These are phyloP conservation scores for Aspergillus leporis DNA, from an alignment of 495 filamentous ascomycete species.

Conservation along the genomic window DNA sequence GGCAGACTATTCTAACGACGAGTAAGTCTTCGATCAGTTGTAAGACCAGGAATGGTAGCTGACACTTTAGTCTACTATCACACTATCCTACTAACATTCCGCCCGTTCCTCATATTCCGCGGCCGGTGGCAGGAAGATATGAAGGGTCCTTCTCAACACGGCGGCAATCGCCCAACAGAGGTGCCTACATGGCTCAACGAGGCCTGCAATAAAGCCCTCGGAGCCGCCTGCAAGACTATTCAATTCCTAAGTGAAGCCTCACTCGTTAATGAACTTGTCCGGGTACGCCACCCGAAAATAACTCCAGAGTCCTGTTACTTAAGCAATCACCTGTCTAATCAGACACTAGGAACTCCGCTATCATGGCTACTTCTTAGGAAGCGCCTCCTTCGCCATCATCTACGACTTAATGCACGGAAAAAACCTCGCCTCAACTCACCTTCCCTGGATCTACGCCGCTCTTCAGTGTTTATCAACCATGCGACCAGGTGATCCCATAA, in stretches of 20 bases:
- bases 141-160: conserved; percentile 19
- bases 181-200: conserved; percentile 45
- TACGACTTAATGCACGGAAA: conserved; percentile 44
- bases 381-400: conserved; percentile 39
- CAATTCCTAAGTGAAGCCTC: conserved; percentile 39
- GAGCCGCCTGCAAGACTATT: conserved; percentile 39
- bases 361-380: conserved; percentile 42
- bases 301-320: not conserved
- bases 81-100: conserved; percentile 42
- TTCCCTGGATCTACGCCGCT: conserved; percentile 43
- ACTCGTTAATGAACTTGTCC: conserved; percentile 35
- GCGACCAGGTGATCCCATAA: conserved; percentile 31
- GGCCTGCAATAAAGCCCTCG: conserved; percentile 41
- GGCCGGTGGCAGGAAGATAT: conserved; percentile 39
- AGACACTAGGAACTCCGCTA: conserved; percentile 38
- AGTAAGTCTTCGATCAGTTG: conserved; percentile 24
- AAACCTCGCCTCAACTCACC: conserved; percentile 30
- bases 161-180: conserved; percentile 23
- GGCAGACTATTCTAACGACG: conserved; percentile 37
- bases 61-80: conserved; percentile 40
- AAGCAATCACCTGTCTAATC: not conserved
- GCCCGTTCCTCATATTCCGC: conserved; percentile 48
- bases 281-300: conserved; percentile 21
- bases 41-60: not conserved
- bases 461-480: conserved; percentile 35